phyloP scores from a whole-genome alignment of 2,329 filamentous ascomycete genomes.

The Sporothrix protearum region DNA sequence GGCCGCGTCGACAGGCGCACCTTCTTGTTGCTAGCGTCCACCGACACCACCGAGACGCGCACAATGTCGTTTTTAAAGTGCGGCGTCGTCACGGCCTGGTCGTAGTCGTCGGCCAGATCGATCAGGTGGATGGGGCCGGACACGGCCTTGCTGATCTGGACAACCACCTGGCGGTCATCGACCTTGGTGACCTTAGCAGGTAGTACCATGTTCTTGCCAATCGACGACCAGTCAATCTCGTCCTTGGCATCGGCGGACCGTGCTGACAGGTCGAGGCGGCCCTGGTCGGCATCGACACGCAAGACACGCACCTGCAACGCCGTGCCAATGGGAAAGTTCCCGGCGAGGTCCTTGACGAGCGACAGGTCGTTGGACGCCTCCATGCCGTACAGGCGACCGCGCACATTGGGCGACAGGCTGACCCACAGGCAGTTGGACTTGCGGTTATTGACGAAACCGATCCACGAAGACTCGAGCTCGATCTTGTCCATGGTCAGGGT shows the following conservation, averaged over 20 bases:
- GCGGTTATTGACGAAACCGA: constrained; percentile 91
- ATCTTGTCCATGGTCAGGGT: constrained; percentile 70
- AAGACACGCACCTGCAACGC: constrained; percentile 78
- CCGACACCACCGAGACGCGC: constrained; percentile 75
- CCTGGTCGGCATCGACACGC: constrained; percentile 66
- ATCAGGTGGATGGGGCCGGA: constrained; percentile 77
- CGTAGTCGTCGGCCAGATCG: constrained; percentile 83
- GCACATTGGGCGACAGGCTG: constrained; percentile 81
- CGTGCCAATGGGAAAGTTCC: constrained; percentile 85
- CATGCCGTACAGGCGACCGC: constrained; percentile 75
- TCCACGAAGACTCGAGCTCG: constrained; percentile 64
- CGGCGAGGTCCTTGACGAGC: constrained; percentile 67
- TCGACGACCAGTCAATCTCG: constrained; percentile 62
- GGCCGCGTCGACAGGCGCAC: constrained; percentile 77
- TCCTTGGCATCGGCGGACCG: constrained; percentile 56
- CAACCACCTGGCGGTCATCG: constrained; percentile 75
- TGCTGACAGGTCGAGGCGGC: constrained; percentile 79
- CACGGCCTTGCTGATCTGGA: constrained; percentile 77
- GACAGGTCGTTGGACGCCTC: constrained; percentile 87
- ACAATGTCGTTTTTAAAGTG: constrained; percentile 83
- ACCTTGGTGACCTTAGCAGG: constrained; percentile 81
- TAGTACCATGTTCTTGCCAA: constrained; percentile 76
- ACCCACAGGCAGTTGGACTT: constrained; percentile 80
- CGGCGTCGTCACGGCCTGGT: constrained; percentile 68
- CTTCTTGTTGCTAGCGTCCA: constrained; percentile 82